These are phyloP conservation scores for Penicillium sp. DNA, from an alignment of 2,329 filamentous ascomycete genomes.

Conservation along the genomic window DNA sequence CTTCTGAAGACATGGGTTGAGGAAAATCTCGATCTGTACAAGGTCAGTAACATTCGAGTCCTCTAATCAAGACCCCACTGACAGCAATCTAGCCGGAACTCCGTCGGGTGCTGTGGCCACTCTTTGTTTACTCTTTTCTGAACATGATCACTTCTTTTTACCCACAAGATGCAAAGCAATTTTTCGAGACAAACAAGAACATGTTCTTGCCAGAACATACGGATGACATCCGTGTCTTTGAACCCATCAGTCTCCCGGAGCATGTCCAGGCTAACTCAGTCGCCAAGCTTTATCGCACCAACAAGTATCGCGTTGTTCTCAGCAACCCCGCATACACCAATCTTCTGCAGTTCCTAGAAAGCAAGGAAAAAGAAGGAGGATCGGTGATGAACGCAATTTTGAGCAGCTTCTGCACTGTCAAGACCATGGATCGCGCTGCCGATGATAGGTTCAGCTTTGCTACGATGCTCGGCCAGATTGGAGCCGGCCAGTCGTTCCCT, in stretches of 20 bases:
- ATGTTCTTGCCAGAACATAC: slow-evolving; percentile 74
- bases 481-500: slow-evolving; percentile 57
- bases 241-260: slow-evolving; percentile 70
- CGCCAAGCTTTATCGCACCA: slow-evolving; percentile 78
- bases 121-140: slow-evolving; percentile 91
- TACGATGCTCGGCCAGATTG: slow-evolving; percentile 57
- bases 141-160: slow-evolving; percentile 74
- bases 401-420: slow-evolving; percentile 58
- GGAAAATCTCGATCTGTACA: slow-evolving; percentile 90
- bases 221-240: slow-evolving; percentile 76
- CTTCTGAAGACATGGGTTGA: slow-evolving; percentile 82
- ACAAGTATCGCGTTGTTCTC: slow-evolving; percentile 88
- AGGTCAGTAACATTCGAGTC: slow-evolving; percentile 52
- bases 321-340: slow-evolving; percentile 80
- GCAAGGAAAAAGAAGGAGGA: slow-evolving; percentile 79
- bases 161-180: slow-evolving; percentile 68
- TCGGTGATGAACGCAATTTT: slow-evolving; percentile 75
- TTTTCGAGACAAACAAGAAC: slow-evolving; percentile 68
- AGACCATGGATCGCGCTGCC: slow-evolving; percentile 59
- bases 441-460: slow-evolving; percentile 61
- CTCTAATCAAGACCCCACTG: background rate
- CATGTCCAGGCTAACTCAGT: slow-evolving; percentile 75
- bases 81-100: slow-evolving; percentile 69
- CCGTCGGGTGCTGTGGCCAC: slow-evolving; percentile 82
- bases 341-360: slow-evolving; percentile 84